phyloP scores from a whole-genome alignment of 352 stramenopile genomes.

The Phytophthora parvispora region DNA sequence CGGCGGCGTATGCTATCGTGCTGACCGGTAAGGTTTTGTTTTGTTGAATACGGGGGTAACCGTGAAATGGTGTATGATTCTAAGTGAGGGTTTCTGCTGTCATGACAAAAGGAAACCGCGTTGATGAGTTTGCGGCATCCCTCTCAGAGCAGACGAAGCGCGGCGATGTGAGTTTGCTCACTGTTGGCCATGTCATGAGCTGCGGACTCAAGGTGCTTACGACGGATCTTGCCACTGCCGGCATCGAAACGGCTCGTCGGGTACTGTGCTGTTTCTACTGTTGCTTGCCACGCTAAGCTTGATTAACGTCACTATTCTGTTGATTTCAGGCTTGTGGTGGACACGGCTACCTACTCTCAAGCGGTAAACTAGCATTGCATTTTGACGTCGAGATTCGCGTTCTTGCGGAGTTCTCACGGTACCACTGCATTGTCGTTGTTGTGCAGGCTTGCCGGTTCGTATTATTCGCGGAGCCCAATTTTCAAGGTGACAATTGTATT shows the following conservation, averaged over 20 bases:
- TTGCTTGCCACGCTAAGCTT: too few species aligned
- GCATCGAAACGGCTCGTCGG: constrained; percentile 63
- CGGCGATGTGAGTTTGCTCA: constrained; percentile 52
- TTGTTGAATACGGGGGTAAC: not conserved
- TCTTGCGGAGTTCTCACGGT: constrained; percentile 8
- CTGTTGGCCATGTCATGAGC: constrained; percentile 65
- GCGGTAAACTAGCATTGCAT: constrained; percentile 44
- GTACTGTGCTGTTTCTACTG: constrained; percentile 20
- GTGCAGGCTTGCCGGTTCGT: constrained; percentile 35
- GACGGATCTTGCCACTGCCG: constrained; percentile 50
- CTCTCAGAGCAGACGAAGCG: constrained; percentile 52
- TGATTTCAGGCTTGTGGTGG: constrained; percentile 86
- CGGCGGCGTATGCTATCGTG: constrained; percentile 93
- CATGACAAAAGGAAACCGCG: constrained; percentile 42
- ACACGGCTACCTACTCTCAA: constrained; percentile 94
- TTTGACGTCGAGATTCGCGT: not conserved
- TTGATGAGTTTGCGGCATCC: constrained; percentile 54
- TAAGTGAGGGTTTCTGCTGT: not conserved
- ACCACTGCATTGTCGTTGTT: constrained; percentile 2
- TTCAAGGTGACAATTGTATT: not conserved
- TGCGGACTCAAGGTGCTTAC: constrained; percentile 69
- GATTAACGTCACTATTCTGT: too few species aligned
- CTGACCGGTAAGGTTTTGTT: constrained; percentile 45
- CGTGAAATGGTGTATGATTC: not conserved
- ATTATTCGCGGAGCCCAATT: not conserved